A percentile compares a stretch with the other conserved stretches of the same genome.
Evolutionary conservation across 495 filamentous ascomycete genomes (phyloP).

Genomic region (Neurospora intermedia): DNA sequence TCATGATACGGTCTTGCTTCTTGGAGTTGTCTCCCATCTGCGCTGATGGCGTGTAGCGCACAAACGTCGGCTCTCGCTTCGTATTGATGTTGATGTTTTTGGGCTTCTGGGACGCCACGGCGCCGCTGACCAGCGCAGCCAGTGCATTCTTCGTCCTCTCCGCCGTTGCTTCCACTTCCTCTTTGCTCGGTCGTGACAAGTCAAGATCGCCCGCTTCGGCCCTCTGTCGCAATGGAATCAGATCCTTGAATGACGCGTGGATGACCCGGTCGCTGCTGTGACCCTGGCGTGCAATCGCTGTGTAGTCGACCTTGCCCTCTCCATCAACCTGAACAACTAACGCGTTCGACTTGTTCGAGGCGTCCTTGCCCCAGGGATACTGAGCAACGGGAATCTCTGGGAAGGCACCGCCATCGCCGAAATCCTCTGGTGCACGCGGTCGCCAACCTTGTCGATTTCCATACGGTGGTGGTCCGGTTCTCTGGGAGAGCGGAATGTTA

Average conservation of each 20-base stretch:
- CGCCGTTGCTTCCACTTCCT: constrained; percentile 70
- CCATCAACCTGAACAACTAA: constrained; percentile 84
- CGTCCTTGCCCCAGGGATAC: constrained; percentile 78
- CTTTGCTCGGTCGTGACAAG: constrained; percentile 75
- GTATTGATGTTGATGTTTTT: constrained; percentile 76
- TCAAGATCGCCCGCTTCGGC: constrained; percentile 90
- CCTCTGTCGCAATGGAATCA: constrained; percentile 88
- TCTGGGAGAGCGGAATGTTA: constrained; percentile 35
- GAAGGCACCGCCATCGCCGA: constrained; percentile 92
- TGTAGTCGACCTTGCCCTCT: constrained; percentile 90
- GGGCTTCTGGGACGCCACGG: constrained; percentile 84
- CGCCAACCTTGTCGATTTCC: constrained; percentile 79
- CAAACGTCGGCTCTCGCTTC: constrained; percentile 82
- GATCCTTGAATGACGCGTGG: constrained; percentile 90
- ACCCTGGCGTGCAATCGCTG: constrained; percentile 86
- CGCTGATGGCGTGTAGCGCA: constrained; percentile 88
- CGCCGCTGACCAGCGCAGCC: constrained; percentile 68
- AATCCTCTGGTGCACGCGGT: constrained; percentile 77
- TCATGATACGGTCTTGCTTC: constrained; percentile 95
- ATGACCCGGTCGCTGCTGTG: constrained; percentile 76
- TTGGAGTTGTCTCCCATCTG: constrained; percentile 88
- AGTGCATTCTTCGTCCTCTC: constrained; percentile 84
- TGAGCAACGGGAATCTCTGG: constrained; percentile 90
- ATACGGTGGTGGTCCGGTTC: constrained; percentile 77
- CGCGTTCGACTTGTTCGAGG: constrained; percentile 66